These are phyloP conservation scores for Ascochyta fabae DNA, from an alignment of 2,329 filamentous ascomycete genomes.

Conservation along the genomic window DNA sequence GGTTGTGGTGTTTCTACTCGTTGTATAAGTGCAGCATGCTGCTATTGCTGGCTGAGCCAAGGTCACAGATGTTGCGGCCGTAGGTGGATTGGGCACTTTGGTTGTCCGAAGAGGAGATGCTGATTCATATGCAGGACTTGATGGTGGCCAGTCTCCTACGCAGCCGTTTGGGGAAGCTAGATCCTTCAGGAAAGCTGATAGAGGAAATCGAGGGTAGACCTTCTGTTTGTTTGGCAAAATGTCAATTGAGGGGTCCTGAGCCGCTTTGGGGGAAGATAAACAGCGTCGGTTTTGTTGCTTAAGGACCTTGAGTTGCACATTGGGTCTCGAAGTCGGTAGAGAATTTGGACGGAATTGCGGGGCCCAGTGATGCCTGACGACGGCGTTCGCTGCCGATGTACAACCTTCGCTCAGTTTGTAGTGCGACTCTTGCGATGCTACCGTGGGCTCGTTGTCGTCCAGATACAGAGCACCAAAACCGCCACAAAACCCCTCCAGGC, in stretches of 20 bases:
- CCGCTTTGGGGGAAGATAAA: neutral
- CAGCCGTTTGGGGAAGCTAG: slow-evolving; percentile 11
- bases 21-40: slow-evolving; percentile 10
- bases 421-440: neutral
- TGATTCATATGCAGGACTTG: neutral
- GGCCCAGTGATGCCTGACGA: slow-evolving; percentile 33
- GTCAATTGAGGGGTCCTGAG: neutral
- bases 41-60: slow-evolving; percentile 17
- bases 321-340: neutral
- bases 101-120: neutral
- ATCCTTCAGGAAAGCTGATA: slow-evolving; percentile 23
- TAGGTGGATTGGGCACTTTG: neutral
- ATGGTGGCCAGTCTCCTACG: slow-evolving; percentile 1
- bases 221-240: neutral
- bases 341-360: slow-evolving; percentile 30
- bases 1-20: neutral
- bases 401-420: neutral
- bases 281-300: neutral
- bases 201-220: slow-evolving; percentile 11
- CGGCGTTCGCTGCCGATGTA: slow-evolving; percentile 7
- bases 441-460: slow-evolving; percentile 5
- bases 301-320: neutral
- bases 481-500: slow-evolving; percentile 16
- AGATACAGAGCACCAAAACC: slow-evolving; percentile 17
- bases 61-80: slow-evolving; percentile 2